phyloP scores from a whole-genome alignment of 805 yeast genomes.

The Wickerhamomyces subpelliculosus region DNA sequence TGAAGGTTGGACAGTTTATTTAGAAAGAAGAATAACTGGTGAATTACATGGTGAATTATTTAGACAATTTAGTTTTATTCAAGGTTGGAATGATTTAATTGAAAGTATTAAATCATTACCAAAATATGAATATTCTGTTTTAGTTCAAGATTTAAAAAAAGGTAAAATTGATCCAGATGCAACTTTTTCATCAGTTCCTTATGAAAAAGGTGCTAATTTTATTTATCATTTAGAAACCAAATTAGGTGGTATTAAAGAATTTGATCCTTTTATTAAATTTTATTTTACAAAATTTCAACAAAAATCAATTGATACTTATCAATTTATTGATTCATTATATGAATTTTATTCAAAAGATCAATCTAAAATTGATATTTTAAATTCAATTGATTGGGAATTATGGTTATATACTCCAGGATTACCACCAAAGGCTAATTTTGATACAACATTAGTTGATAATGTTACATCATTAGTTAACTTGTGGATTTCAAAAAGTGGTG shows the following conservation, averaged over 20 bases:
- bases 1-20: constrained; percentile 94
- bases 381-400: constrained; percentile 73
- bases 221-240: constrained; percentile 65
- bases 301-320: constrained; percentile 71
- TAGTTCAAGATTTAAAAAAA: constrained; percentile 66
- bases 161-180: constrained; percentile 76
- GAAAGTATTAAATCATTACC: constrained; percentile 64
- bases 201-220: constrained; percentile 84
- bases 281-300: constrained; percentile 68
- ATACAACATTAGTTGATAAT: constrained; percentile 69
- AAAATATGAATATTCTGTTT: constrained; percentile 44
- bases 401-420: constrained; percentile 82
- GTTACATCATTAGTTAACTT: constrained; percentile 57
- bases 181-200: constrained; percentile 81
- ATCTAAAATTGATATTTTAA: constrained; percentile 44
- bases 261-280: constrained; percentile 74
- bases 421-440: constrained; percentile 83
- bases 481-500: constrained; percentile 39
- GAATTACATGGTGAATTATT: constrained; percentile 70
- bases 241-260: constrained; percentile 56
- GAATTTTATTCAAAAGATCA: constrained; percentile 43
- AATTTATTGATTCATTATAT: constrained; percentile 70
- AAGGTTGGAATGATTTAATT: constrained; percentile 82
- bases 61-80: constrained; percentile 76
- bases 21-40: constrained; percentile 79